Percentiles rank a stretch among this genome's conserved stretches.
Conservation (phyloP, 257 asterid genomes). For the Osmanthus fragrans region DNA sequence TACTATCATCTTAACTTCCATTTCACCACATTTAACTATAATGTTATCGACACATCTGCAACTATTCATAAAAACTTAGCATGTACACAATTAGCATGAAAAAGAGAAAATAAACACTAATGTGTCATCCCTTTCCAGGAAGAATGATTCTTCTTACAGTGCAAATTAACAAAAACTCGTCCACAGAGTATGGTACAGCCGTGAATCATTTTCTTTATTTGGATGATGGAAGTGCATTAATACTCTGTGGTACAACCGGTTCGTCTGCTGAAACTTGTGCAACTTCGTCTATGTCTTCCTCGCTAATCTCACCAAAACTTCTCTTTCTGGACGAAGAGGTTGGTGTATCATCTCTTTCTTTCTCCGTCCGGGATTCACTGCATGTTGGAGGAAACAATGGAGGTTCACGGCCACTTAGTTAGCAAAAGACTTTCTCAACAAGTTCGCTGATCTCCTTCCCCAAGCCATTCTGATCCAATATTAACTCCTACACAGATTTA, state of each 20-base stretch:
- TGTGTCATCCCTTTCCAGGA: background rate
- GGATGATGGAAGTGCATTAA: conserved; percentile 19
- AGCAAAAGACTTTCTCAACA: conserved; percentile 84
- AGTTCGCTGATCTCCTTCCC: conserved; percentile 88
- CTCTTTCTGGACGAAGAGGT: conserved; percentile 67
- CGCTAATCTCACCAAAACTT: conserved; percentile 45
- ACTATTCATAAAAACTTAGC: background rate
- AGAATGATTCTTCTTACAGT: background rate
- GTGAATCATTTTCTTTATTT: conserved; percentile 26
- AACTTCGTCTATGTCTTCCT: conserved; percentile 45
- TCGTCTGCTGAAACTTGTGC: conserved; percentile 33
- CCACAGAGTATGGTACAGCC: background rate
- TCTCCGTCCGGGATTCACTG: conserved; percentile 40
- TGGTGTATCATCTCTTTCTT: conserved; percentile 58
- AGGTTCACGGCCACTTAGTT: conserved; percentile 87
- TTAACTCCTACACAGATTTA: conserved; percentile 87
- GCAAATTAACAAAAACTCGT: conserved; percentile 10
- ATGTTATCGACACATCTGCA: too few species aligned
- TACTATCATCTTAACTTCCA: too few species aligned
- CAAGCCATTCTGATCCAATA: conserved; percentile 79
- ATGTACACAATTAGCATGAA: background rate
- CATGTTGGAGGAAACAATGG: conserved; percentile 59
- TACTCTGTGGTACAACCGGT: conserved; percentile 24
- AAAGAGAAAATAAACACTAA: conserved; percentile 8
- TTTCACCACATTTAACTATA: too few species aligned